A percentile compares a stretch with the other conserved stretches of the same genome.
Conservation (phyloP, 257 asterid genomes). For the Petrea volubilis region DNA sequence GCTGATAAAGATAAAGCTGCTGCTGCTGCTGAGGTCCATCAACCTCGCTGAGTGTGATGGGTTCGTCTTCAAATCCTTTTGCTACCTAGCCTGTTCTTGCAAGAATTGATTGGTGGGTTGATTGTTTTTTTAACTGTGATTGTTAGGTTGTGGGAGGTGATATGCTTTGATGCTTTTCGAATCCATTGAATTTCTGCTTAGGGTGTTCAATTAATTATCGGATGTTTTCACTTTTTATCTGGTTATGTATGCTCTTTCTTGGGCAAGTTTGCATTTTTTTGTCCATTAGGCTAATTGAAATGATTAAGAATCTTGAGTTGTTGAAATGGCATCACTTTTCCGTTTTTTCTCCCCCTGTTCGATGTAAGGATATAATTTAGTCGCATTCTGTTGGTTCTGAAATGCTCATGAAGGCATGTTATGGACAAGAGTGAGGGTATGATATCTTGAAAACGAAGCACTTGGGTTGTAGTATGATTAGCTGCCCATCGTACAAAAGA, state of each 20-base stretch:
- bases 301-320: background rate
- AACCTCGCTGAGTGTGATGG: constrained; percentile 30
- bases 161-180: background rate
- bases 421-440: too few relatives aligned
- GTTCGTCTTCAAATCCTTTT: constrained; percentile 10
- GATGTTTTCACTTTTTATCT: background rate
- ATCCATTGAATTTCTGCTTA: background rate
- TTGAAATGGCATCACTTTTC: background rate
- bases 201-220: background rate
- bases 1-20: constrained; percentile 10
- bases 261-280: background rate
- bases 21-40: constrained; percentile 23
- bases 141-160: background rate
- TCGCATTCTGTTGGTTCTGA: background rate
- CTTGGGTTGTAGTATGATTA: background rate
- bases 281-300: background rate
- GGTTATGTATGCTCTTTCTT: background rate
- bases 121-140: background rate
- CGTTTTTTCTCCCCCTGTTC: background rate
- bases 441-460: too few relatives aligned
- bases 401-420: background rate
- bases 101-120: background rate
- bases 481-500: background rate
- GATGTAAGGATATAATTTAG: background rate
- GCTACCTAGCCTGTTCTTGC: background rate